Conservation (phyloP, 2,329 filamentous ascomycete genomes). For the Paecilomyces formosus region DNA sequence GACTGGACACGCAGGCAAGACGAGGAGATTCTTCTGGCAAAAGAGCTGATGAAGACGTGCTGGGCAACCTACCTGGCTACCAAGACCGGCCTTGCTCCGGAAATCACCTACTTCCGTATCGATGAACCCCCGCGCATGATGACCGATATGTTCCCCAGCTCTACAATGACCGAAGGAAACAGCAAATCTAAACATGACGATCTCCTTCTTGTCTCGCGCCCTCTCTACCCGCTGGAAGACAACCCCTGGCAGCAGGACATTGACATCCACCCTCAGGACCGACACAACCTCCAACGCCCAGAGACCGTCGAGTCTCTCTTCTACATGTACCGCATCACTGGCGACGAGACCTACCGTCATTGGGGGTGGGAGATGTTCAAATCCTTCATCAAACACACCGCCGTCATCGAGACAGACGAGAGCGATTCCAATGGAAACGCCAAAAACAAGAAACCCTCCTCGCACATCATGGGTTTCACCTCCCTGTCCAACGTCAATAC, state of each 20-base stretch:
- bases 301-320: conserved; percentile 96
- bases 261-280: conserved; percentile 69
- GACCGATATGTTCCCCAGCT: conserved; percentile 29
- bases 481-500: conserved; percentile 67
- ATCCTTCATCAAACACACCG: conserved; percentile 77
- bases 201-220: conserved; percentile 24
- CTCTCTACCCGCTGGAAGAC: conserved; percentile 22
- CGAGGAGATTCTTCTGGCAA: conserved; percentile 77
- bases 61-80: conserved; percentile 96
- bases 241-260: conserved; percentile 68
- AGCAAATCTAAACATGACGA: conserved; percentile 22
- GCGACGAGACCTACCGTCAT: conserved; percentile 77
- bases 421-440: conserved; percentile 8
- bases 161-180: conserved; percentile 20
- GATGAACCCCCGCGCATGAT: conserved; percentile 55
- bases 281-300: conserved; percentile 87
- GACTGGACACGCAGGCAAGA: conserved; percentile 74
- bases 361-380: conserved; percentile 99
- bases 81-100: conserved; percentile 81
- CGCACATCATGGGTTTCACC: conserved; percentile 58
- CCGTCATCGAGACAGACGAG: conserved; percentile 59
- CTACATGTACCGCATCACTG: conserved; percentile 98
- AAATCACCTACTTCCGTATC: conserved; percentile 87
- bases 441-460: conserved; percentile 2
- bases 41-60: conserved; percentile 91